Evolutionary conservation across 768 basidiomycete species (phyloP).

Genomic region (Lentinus brumalis): DNA sequence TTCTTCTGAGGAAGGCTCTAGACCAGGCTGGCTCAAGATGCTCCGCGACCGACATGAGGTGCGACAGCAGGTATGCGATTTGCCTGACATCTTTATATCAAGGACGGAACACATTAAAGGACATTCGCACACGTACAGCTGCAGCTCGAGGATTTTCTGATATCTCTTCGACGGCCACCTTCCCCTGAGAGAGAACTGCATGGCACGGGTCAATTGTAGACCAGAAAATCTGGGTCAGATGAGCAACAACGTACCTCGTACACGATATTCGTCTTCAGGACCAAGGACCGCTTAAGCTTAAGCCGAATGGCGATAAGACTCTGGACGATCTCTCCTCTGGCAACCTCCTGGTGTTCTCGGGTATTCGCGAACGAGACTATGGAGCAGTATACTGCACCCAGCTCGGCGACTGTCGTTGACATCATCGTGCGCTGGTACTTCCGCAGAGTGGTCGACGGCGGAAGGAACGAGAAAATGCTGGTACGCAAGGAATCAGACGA

Average conservation of each 20-base stretch:
- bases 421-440: conserved; percentile 71
- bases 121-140: conserved; percentile 50
- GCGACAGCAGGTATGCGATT: conserved; percentile 66
- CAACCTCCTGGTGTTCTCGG: conserved; percentile 43
- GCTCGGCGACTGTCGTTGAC: conserved; percentile 64
- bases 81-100: conserved; percentile 44
- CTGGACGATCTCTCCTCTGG: conserved; percentile 57
- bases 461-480: conserved; percentile 71
- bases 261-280: conserved; percentile 56
- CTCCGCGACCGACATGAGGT: conserved; percentile 72
- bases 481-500: neutral
- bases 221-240: too few relatives aligned
- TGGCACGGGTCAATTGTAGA: neutral
- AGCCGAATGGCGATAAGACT: conserved; percentile 73
- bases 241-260: conserved; percentile 56
- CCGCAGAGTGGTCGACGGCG: conserved; percentile 76
- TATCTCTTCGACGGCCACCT: conserved; percentile 83
- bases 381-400: conserved; percentile 75
- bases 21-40: conserved; percentile 80
- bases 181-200: conserved; percentile 73
- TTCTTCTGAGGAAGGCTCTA: conserved; percentile 71
- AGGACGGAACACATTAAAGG: neutral
- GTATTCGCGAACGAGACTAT: conserved; percentile 73
- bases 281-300: conserved; percentile 66
- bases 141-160: conserved; percentile 64